Evolutionary conservation across 2,329 filamentous ascomycete species (phyloP).

Genomic region (Kalaharituber pfeilii): DNA sequence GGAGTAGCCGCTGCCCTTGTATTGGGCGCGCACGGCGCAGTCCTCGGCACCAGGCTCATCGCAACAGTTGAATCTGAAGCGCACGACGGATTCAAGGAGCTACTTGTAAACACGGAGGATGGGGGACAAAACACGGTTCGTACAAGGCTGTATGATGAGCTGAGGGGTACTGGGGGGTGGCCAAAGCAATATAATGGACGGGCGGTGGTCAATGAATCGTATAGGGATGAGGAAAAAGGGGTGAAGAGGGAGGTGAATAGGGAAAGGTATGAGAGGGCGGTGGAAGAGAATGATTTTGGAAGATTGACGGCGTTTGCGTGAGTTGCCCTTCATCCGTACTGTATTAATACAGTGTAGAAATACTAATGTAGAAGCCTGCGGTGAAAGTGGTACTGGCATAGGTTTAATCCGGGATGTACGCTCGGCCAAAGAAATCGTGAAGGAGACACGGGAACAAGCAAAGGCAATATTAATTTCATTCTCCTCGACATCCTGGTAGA

Average conservation of each 20-base stretch:
- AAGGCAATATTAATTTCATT: slow-evolving; percentile 4
- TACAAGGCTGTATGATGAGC: slow-evolving; percentile 35
- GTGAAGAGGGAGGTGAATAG: slow-evolving; percentile 27
- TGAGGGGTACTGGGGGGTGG: slow-evolving; percentile 42
- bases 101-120: slow-evolving; percentile 32
- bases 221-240: slow-evolving; percentile 28
- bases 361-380: not conserved
- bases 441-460: slow-evolving; percentile 30
- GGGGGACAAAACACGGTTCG: slow-evolving; percentile 36
- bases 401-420: slow-evolving; percentile 38
- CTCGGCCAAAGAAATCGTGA: slow-evolving; percentile 36
- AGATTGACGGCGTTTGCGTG: slow-evolving; percentile 43
- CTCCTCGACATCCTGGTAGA: too few species aligned
- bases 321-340: not conserved
- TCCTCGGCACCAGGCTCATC: slow-evolving; percentile 31
- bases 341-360: not conserved
- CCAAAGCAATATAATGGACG: slow-evolving; percentile 40
- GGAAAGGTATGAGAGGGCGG: slow-evolving; percentile 32
- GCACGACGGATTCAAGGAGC: slow-evolving; percentile 32
- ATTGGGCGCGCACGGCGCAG: slow-evolving; percentile 29
- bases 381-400: slow-evolving; percentile 35
- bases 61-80: slow-evolving; percentile 30
- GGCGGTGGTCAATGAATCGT: slow-evolving; percentile 41
- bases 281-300: slow-evolving; percentile 34
- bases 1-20: slow-evolving; percentile 26